Conservation (phyloP, 192 early-diverging fungal genomes). For the Entomortierella chlamydospora region DNA sequence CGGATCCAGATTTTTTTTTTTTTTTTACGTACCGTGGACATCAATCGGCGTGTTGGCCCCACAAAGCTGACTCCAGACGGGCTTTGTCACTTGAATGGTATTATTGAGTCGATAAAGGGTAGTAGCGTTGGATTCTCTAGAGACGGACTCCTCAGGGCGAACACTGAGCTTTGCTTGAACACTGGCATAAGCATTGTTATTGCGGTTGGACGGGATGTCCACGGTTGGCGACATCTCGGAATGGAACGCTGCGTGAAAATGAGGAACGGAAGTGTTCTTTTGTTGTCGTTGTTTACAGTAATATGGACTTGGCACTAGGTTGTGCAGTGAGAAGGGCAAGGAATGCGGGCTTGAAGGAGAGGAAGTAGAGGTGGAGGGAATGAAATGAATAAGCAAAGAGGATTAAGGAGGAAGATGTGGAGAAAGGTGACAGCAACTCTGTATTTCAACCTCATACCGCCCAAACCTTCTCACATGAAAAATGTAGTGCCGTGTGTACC, state of each 20-base stretch:
- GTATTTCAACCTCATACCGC: not conserved
- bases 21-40: constrained; percentile 26
- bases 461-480: constrained; percentile 2
- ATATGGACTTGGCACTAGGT: no score
- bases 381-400: not conserved
- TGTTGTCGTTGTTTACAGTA: no score
- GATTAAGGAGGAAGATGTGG: not conserved
- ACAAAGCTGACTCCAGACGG: constrained; percentile 38
- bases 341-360: not conserved
- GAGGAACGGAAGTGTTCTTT: no score
- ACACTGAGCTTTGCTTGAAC: constrained; percentile 35
- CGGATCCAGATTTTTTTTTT: not conserved
- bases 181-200: constrained; percentile 3
- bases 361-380: not conserved
- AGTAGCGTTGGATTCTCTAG: not conserved
- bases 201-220: not conserved
- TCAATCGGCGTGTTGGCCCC: not conserved
- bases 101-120: constrained; percentile 27
- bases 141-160: constrained; percentile 36
- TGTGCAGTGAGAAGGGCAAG: no score
- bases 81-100: constrained; percentile 38
- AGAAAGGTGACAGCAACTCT: not conserved
- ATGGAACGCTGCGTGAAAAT: no score
- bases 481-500: not conserved
- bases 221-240: constrained; percentile 14